These are phyloP conservation scores for Glutinoglossum americanum DNA, from an alignment of 495 filamentous ascomycete species.

Conservation along the genomic window DNA sequence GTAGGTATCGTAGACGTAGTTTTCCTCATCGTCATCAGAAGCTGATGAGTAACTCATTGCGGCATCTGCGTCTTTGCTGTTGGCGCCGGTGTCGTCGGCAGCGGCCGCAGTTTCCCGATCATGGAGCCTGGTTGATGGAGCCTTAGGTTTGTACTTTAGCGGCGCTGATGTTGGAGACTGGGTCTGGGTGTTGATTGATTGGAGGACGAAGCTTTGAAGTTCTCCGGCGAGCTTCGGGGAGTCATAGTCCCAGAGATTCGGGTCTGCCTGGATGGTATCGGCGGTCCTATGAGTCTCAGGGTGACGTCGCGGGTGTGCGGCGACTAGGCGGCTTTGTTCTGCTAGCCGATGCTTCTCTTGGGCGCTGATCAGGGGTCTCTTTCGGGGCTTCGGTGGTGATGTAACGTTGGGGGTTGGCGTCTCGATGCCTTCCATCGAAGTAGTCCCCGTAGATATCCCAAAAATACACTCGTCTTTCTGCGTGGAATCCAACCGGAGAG, in stretches of 20 bases:
- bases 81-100: background rate
- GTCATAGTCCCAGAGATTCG: slow-evolving; percentile 22
- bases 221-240: slow-evolving; percentile 24
- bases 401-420: background rate
- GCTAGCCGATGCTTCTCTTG: slow-evolving; percentile 7
- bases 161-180: background rate
- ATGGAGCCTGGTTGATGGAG: background rate
- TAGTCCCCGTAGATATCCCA: background rate
- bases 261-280: slow-evolving; percentile 3
- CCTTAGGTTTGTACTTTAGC: slow-evolving; percentile 11
- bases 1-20: slow-evolving; percentile 44
- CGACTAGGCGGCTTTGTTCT: slow-evolving; percentile 3
- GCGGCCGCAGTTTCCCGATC: background rate
- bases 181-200: slow-evolving; percentile 5
- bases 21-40: slow-evolving; percentile 25
- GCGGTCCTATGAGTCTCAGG: background rate
- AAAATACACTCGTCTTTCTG: background rate
- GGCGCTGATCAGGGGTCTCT: slow-evolving; percentile 10
- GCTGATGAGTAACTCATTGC: background rate
- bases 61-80: background rate
- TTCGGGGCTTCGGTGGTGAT: background rate
- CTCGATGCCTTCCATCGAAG: background rate
- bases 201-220: slow-evolving; percentile 26
- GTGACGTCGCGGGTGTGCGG: background rate
- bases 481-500: background rate